Base-by-base conservation (phyloP, 805 yeast genomes). In the Ogataea paraovalis region DNA sequence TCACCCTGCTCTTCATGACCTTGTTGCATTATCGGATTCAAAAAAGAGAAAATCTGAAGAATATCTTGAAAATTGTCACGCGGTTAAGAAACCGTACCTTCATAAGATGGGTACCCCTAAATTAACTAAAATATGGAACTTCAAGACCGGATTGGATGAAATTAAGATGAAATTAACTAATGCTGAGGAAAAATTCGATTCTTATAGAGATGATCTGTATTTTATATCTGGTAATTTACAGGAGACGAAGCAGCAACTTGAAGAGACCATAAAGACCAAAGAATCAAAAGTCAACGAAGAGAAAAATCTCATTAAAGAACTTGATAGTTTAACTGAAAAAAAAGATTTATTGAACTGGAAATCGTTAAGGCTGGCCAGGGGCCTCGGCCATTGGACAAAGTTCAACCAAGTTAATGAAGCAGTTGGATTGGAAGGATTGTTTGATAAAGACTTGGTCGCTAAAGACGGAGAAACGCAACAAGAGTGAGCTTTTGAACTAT, bases 201-300 rank as follows among this genome's bases (percentile, higher is more conserved):
- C 47, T 19, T 58, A 57, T 36, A 59, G 50, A 49, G 68, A 64
- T 52, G 68, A 59, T 20, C 39, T 65, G 10, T 66, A 66, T 42
- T 54, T 55, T 27, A 44, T 57, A 0, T 51, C 57, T 6, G 67
- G 68, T 4, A 44, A 47, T 3, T 39, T 54, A 2, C 54, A 56
- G 28, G 36, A 50, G 10, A 47, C 47, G 20, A 39, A 44, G 18
- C 32, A n/a, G 12, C 44, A 42, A 16, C 27, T 43, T 13, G 44
- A 20, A 40, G 16, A 18, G 13, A n/a, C 16, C 20, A 36, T 14
- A 30, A 37, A 37, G 20, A 4, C 27, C 10, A 16, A 36, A 25
- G 33, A 37, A 25, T 20, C 33, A 10, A 39, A 37, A 4, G 21
- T 36, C 6, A 44, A 32, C 45, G 19, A 23, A 22, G 41, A 16